Base-by-base conservation (phyloP, 1,284 basidiomycete genomes). In the Leccinum fallax region DNA sequence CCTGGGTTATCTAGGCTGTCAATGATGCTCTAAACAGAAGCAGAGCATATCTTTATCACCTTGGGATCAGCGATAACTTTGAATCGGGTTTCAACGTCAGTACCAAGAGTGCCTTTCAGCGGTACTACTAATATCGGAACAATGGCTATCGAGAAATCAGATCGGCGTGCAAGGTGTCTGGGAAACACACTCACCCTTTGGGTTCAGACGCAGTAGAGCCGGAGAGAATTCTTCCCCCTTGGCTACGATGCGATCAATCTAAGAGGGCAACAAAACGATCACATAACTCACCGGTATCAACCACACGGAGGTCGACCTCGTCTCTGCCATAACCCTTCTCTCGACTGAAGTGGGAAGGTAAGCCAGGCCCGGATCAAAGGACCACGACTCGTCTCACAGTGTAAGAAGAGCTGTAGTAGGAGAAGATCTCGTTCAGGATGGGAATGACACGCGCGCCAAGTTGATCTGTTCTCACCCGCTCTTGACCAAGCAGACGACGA, bases 121-220 rank as follows among this genome's bases (percentile, higher is more conserved):
- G 94, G 94, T 4, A 95, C 93, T 24, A 95, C 88, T 51, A 97
- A 79, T 1, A 90, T 90, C 5, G 94, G 94, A 0, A 95, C 84
- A n/a, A 90, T 93, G 13, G 86, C 92, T 90, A 65, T 36, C 54
- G 53, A 24, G 38, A 9, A 38, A 46, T 60, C 30, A 60, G 58
- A 43, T 49, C 16, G 30, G 56, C 15, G 24, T 30, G 48, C 3
- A 15, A 53, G n/a, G 56, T 8, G 8, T 21, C 52, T 40, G 15
- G 32, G 60, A 21, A 52, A 66, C 46, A 49, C 3, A 13, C 69
- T 26, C 68, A 85, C 91, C 92, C 72, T 90, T 88, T 46, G 87
- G 80, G 74, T 93, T 95, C 73, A 96, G 79, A 57, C 93, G 86
- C 61, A 91, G 79, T 71, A 87, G 91, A 0, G 86, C 75, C 6